Percentiles rank a stretch among this genome's conserved stretches.
Evolutionary conservation across 768 basidiomycete genomes (phyloP).

Genomic region (Candolleomyces aberdarensis): DNA sequence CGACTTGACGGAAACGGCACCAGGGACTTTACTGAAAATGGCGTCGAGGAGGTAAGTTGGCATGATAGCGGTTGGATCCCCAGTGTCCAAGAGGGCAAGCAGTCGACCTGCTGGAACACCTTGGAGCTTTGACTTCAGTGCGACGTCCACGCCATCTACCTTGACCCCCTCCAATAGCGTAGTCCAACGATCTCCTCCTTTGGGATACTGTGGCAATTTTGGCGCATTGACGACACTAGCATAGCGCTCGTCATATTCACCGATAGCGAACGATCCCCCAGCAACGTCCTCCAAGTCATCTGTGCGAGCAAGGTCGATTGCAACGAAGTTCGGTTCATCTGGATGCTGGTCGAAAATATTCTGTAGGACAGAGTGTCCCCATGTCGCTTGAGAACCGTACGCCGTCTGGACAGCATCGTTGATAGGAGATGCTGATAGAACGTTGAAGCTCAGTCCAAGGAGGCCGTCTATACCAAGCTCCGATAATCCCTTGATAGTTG

Average conservation of each 20-base stretch:
- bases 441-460: constrained; percentile 33
- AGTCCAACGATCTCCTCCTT: constrained; percentile 37
- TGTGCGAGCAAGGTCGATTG: constrained; percentile 35
- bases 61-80: constrained; percentile 36
- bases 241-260: constrained; percentile 37
- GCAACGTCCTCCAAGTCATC: constrained; percentile 34
- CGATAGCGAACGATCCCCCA: constrained; percentile 39
- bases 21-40: constrained; percentile 33
- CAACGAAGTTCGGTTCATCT: constrained; percentile 33
- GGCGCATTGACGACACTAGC: constrained; percentile 25
- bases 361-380: constrained; percentile 34
- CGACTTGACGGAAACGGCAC: constrained; percentile 15
- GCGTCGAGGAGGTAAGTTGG: constrained; percentile 30
- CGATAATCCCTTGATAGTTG: constrained; percentile 9
- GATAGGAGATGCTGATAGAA: constrained; percentile 24
- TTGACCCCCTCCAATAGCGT: constrained; percentile 34
- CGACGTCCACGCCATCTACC: constrained; percentile 12
- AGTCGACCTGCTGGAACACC: constrained; percentile 27
- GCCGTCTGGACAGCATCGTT: constrained; percentile 19
- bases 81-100: constrained; percentile 20
- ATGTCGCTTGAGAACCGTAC: constrained; percentile 24
- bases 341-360: constrained; percentile 38
- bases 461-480: constrained; percentile 29
- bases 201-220: constrained; percentile 30
- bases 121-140: constrained; percentile 24